These are phyloP conservation scores for Cadophora sp. DNA, from an alignment of 2,329 filamentous ascomycete genomes.

Conservation along the genomic window DNA sequence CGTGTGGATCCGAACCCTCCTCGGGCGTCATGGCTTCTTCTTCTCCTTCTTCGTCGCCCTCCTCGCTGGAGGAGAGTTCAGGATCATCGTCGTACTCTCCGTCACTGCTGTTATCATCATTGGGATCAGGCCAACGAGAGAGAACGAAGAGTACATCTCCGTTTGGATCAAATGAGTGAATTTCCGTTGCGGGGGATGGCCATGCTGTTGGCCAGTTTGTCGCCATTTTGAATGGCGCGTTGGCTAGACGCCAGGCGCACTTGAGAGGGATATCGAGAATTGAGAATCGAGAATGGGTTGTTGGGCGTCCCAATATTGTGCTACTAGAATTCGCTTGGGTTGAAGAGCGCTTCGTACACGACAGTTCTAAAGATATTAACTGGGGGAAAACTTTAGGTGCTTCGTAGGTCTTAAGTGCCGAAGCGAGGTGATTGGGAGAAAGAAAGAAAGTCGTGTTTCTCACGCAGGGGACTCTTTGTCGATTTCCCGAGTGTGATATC, in stretches of 20 bases:
- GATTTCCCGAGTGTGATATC: neutral
- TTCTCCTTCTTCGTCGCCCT: neutral
- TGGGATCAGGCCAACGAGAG: neutral
- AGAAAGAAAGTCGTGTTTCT: neutral
- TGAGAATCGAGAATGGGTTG: neutral
- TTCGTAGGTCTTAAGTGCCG: neutral
- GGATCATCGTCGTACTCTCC: neutral
- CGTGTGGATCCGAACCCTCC: neutral
- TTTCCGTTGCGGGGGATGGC: neutral
- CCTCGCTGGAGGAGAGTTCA: neutral
- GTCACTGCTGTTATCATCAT: neutral
- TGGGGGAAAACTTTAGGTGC: no score
- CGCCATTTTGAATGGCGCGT: neutral
- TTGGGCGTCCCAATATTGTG: neutral
- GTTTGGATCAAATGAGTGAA: conserved; percentile 5
- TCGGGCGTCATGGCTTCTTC: neutral
- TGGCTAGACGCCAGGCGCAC: no score
- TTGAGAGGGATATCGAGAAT: neutral
- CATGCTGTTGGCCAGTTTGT: neutral
- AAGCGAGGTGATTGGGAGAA: neutral
- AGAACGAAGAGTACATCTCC: conserved; percentile 11
- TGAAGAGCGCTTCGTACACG: no score
- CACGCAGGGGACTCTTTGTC: neutral
- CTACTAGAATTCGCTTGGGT: neutral
- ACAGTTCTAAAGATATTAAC: no score